These are phyloP conservation scores for Beta macrorhiza DNA, from an alignment of 179 eudicot genomes.

Conservation along the genomic window DNA sequence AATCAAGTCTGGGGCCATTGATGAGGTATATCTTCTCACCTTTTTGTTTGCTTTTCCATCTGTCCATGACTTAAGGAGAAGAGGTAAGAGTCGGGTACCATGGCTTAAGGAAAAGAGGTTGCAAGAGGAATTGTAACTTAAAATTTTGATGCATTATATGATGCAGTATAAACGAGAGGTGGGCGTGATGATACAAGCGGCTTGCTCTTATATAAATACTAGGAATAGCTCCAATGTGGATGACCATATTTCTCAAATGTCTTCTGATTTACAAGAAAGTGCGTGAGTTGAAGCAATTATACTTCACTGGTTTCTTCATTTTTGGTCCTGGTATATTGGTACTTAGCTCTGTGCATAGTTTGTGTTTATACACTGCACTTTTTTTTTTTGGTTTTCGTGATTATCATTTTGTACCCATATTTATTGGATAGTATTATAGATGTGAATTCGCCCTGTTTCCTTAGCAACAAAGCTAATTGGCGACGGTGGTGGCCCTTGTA, in stretches of 20 bases:
- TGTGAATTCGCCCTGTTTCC: slow-evolving; percentile 31
- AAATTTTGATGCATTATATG: not conserved
- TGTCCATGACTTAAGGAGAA: not conserved
- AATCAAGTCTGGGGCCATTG: slow-evolving; percentile 61
- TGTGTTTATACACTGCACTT: not conserved
- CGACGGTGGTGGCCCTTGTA: slow-evolving; percentile 18
- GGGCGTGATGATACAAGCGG: slow-evolving; percentile 61
- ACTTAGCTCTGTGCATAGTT: slow-evolving; percentile 15
- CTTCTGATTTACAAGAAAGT: slow-evolving; percentile 31
- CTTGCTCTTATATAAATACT: slow-evolving; percentile 48
- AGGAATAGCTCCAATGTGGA: slow-evolving; percentile 35
- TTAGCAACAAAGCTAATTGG: slow-evolving; percentile 15
- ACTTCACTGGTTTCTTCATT: slow-evolving; percentile 4
- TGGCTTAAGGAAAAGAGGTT: not conserved
- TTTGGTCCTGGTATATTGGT: slow-evolving; percentile 19
- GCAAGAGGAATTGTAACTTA: not conserved
- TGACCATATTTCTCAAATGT: slow-evolving; percentile 18
- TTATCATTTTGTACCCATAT: not conserved
- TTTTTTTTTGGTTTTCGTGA: not conserved
- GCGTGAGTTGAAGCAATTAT: slow-evolving; percentile 17
- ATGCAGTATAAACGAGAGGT: slow-evolving; percentile 84
- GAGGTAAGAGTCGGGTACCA: not conserved
- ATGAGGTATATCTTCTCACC: slow-evolving; percentile 49
- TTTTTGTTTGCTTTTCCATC: not conserved
- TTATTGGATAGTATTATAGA: slow-evolving; percentile 10